Percentiles rank a stretch among this genome's conserved stretches.
phyloP scores from a whole-genome alignment of 2,329 filamentous ascomycete species.

The Fusarium concolor region DNA sequence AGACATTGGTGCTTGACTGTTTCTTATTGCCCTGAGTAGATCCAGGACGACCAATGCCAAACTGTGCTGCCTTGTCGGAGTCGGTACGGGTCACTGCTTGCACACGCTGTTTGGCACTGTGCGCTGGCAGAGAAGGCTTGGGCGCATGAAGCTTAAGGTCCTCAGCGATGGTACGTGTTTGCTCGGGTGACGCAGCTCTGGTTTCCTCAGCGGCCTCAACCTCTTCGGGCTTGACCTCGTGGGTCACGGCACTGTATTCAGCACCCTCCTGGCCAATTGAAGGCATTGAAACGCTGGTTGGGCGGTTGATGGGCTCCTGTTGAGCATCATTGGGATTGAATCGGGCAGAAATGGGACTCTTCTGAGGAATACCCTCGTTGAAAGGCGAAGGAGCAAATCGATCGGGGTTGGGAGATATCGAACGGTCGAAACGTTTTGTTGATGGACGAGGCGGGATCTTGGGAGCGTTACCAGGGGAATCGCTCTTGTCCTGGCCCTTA shows the following conservation, averaged over 20 bases:
- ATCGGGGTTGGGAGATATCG: slow-evolving; percentile 79
- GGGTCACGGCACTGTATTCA: slow-evolving; percentile 77
- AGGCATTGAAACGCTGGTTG: slow-evolving; percentile 83
- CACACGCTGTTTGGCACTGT: slow-evolving; percentile 85
- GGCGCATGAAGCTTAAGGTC: slow-evolving; percentile 91
- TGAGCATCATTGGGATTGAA: slow-evolving; percentile 52
- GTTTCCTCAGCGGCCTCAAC: slow-evolving; percentile 55
- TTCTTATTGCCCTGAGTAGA: slow-evolving; percentile 68
- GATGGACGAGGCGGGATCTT: slow-evolving; percentile 82
- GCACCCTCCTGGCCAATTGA: slow-evolving; percentile 89
- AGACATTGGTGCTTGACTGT: slow-evolving; percentile 70
- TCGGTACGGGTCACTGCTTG: slow-evolving; percentile 89
- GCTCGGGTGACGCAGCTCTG: slow-evolving; percentile 66
- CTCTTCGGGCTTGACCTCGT: slow-evolving; percentile 55
- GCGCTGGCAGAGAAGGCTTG: slow-evolving; percentile 83
- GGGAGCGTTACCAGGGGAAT: slow-evolving; percentile 58
- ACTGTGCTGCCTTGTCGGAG: slow-evolving; percentile 86
- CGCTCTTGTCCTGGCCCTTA: slow-evolving; percentile 61
- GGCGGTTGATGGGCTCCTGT: slow-evolving; percentile 65
- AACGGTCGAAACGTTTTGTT: slow-evolving; percentile 78
- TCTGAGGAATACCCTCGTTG: slow-evolving; percentile 73
- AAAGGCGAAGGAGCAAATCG: slow-evolving; percentile 88
- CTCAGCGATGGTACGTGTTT: slow-evolving; percentile 81
- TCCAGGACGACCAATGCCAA: slow-evolving; percentile 78
- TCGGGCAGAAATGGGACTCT: slow-evolving; percentile 55